Base-by-base conservation (phyloP, 495 filamentous ascomycete genomes). In the Hypomontagnella submonticulosa region DNA sequence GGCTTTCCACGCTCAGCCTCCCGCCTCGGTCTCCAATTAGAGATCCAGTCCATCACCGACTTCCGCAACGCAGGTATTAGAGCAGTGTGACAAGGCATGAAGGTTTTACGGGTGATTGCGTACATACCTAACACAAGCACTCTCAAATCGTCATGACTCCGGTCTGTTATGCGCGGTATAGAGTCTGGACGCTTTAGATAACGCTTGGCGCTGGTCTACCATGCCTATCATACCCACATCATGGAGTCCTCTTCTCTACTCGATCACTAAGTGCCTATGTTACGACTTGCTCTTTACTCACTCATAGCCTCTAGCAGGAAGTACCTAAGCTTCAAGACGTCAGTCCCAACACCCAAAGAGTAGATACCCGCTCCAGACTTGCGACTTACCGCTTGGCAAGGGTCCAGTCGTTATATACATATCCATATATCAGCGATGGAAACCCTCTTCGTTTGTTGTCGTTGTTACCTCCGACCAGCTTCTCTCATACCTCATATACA, bases 1-100 rank as follows among this genome's bases (percentile, higher is more conserved):
- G 27, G 37, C 36, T 33, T 43, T 32, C 53, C 59, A 42, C 53
- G 38, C 48, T 36, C 18, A 11, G 11, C 20, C 44, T 46, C 36
- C 30, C 48, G 34, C 44, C 36, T 55, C 65, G 48, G 65, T 38
- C 42, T 51, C 46, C 42, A 37, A 13, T 57, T 43, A 36, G 9
- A 50, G 37, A 27, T 27, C 23, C 23, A 27, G 2, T 27, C 7
- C 18, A 38, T 30, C 27, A 32, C 18, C 4, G 5, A 1, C 44
- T 61, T 41, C n/a, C 33, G 23, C 13, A 46, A 30, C 15, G 40
- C 32, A 27, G 3, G 12, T 13, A 23, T 10, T 52, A 41, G 44
- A 46, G 20, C 23, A 27, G 23, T 27, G 23, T 27, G 23, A 27
- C 23, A 27, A 27, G 23, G 37, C 42, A 34, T 23, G 37, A 30